Evolutionary conservation across 2,329 filamentous ascomycete species (phyloP), one percentile per base, ranked within the genome.

Genomic region (Ilyonectria mors-panacis): DNA sequence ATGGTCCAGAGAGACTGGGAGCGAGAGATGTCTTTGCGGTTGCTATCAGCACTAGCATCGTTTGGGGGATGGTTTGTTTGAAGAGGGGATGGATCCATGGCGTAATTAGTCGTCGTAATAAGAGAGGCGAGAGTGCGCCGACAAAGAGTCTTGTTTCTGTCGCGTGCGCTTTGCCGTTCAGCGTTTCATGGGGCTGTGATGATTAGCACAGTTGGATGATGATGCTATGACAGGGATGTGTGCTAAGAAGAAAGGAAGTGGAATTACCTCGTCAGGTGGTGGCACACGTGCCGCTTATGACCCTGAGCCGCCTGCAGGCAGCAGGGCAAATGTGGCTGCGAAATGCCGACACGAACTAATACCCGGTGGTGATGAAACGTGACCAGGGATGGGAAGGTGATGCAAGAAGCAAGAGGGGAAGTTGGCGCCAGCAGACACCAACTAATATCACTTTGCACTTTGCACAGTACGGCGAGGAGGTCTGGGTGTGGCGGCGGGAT

Each of bases 1-100:
- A 39, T 85, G 78, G 54, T 89, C 84, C 28, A 91, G 84, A 48
- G 79, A 84, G 42, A 78, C 66, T 19, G 88, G 86, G 51, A 89
- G 79, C 44, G 69, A 75, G 69, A 75, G 63, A 75, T 59, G 64
- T 28, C 62, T 48, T 48, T n/a, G 57, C 21, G 6, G 54, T 58
- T 60, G 68, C 69, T 19, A 50, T 63, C 58, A 35, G 59, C 48
- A 17, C 42, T 56, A 12, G 33, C 21, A 45, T 35, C 47, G 55
- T 45, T 39, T 37, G 13, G 21, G n/a, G n/a, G 21, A 13, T 19
- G 23, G 55, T 30, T 12, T 44, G 33, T 39, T 48, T 59, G 62
- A 47, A 59, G 28, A 42, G 65, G 26, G 39, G 51, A 59, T 44
- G 66, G 39, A n/a, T 69, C 61, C 66, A 73, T 76, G 37, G 62